phyloP scores from a whole-genome alignment of 2,329 filamentous ascomycete genomes.

The Colletotrichum sp. region DNA sequence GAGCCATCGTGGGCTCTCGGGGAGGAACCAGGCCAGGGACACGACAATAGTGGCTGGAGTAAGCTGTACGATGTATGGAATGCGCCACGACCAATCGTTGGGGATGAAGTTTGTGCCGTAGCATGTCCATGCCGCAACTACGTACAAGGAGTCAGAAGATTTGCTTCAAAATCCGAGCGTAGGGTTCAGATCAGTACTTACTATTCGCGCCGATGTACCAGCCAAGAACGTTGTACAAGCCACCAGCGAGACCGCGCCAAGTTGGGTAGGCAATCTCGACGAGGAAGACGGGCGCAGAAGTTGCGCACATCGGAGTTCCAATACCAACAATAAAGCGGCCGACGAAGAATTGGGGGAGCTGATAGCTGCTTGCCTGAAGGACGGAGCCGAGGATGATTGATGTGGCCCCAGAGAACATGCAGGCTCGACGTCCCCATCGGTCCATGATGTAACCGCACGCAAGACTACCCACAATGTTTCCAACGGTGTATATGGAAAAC shows the following conservation, averaged over 20 bases:
- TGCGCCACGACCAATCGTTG: constrained; percentile 54
- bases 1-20: constrained; percentile 51
- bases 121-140: constrained; percentile 48
- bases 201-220: constrained; percentile 24
- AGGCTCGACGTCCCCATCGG: constrained; percentile 19
- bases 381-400: constrained; percentile 21
- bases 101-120: constrained; percentile 48
- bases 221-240: constrained; percentile 22
- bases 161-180: too few species aligned
- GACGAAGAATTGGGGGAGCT: constrained; percentile 22
- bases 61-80: constrained; percentile 49
- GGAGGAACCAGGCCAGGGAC: constrained; percentile 49
- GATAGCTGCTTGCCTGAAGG: constrained; percentile 20
- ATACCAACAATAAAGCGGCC: constrained; percentile 21
- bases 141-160: accelerated
- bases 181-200: too few species aligned
- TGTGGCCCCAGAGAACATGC: background rate
- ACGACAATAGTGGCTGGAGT: constrained; percentile 46
- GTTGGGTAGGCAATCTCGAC: constrained; percentile 24
- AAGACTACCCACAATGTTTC: constrained; percentile 18
- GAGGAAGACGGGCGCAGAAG: constrained; percentile 21
- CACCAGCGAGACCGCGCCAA: constrained; percentile 23
- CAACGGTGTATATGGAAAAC: constrained; percentile 23
- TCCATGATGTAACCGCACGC: constrained; percentile 24
- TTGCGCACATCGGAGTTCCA: constrained; percentile 19